Conservation (phyloP, 768 basidiomycete species). For the Guyanaporus albipodus region DNA sequence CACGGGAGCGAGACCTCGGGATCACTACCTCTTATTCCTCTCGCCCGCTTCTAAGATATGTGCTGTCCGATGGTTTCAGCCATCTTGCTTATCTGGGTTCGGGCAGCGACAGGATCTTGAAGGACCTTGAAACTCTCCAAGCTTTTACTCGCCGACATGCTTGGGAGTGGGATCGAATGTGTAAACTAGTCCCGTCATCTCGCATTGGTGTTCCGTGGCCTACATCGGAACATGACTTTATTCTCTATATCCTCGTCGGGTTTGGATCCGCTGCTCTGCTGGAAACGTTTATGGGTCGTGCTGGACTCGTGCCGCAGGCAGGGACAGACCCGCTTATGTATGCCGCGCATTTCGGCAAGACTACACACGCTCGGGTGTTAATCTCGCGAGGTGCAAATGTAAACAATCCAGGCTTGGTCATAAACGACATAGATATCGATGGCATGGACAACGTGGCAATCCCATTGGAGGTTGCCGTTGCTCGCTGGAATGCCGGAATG, state of each 20-base stretch:
- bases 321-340: slow-evolving; percentile 13
- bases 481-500: not conserved
- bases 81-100: slow-evolving; percentile 2
- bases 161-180: slow-evolving; percentile 7
- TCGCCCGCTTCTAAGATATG: slow-evolving; percentile 7
- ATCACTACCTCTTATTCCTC: not conserved
- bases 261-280: slow-evolving; percentile 3
- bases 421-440: no score
- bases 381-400: slow-evolving; percentile 1
- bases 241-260: slow-evolving; percentile 3
- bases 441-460: no score
- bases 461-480: slow-evolving; percentile 9
- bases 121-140: slow-evolving; percentile 2
- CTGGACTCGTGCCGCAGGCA: not conserved
- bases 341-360: slow-evolving; percentile 8
- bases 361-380: not conserved
- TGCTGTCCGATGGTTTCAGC: slow-evolving; percentile 8
- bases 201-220: slow-evolving; percentile 2
- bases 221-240: not conserved
- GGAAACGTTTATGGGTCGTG: not conserved
- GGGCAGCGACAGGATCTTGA: not conserved
- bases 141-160: not conserved
- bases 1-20: not conserved
- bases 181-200: not conserved
- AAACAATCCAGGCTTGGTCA: slow-evolving; percentile 2